Evolutionary conservation across 2,329 filamentous ascomycete species (phyloP).

Genomic region (Seiridium cupressi): DNA sequence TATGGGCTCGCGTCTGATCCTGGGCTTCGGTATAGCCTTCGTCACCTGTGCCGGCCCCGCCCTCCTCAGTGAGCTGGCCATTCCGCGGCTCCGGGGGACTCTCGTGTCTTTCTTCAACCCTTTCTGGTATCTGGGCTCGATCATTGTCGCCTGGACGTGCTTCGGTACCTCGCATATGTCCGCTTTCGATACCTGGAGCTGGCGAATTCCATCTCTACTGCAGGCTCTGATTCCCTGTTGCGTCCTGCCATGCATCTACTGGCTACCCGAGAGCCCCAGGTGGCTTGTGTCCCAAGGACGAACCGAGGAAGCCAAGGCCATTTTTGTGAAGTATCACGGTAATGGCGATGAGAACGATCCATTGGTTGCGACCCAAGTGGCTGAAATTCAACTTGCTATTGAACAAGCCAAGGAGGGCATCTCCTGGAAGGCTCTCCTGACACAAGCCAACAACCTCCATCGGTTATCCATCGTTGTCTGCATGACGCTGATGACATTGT

Average conservation of each 20-base stretch:
- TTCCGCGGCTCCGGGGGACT: background rate
- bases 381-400: constrained; percentile 1
- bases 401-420: constrained; percentile 1
- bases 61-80: background rate
- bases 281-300: constrained; percentile 4
- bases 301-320: background rate
- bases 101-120: constrained; percentile 4
- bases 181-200: background rate
- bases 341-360: background rate
- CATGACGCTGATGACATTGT: constrained; percentile 3
- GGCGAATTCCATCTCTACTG: constrained; percentile 10
- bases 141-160: constrained; percentile 7
- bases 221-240: background rate
- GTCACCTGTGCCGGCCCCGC: constrained; percentile 5
- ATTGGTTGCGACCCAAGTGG: background rate
- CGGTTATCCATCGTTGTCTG: constrained; percentile 1
- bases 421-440: constrained; percentile 3
- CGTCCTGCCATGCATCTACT: background rate
- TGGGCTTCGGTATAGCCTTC: constrained; percentile 3
- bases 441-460: background rate
- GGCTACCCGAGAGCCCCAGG: constrained; percentile 5
- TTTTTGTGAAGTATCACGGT: constrained; percentile 7
- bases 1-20: constrained; percentile 3
- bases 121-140: constrained; percentile 8
- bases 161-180: constrained; percentile 3